A percentile compares a stretch with the other conserved stretches of the same genome.
Evolutionary conservation across 176 grass and related monocot genomes (phyloP).

Genomic region (Carex scoparia): DNA sequence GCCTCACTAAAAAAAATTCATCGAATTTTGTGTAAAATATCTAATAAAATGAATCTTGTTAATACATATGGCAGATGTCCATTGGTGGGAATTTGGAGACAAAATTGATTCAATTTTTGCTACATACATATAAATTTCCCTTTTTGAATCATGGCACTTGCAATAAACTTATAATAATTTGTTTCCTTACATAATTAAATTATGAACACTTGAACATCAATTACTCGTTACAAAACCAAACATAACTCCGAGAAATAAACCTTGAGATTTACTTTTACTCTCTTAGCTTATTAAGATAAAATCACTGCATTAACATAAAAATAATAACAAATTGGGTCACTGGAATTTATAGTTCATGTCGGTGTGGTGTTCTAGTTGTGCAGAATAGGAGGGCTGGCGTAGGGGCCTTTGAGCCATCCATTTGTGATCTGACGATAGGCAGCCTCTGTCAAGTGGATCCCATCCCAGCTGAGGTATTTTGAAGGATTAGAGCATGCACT

Average conservation of each 20-base stretch:
- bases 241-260: neutral
- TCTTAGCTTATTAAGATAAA: conserved; percentile 3
- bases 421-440: conserved; percentile 72
- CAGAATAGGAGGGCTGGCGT: conserved; percentile 55
- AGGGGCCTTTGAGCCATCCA: conserved; percentile 72
- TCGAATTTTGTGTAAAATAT: no score
- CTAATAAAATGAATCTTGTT: no score
- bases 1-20: no score
- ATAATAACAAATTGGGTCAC: neutral
- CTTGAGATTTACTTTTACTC: conserved; percentile 2
- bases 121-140: no score
- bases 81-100: no score
- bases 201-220: neutral
- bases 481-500: conserved; percentile 50
- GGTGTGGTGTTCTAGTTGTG: neutral
- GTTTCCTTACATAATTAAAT: conserved; percentile 1
- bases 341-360: neutral
- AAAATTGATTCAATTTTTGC: neutral
- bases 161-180: neutral
- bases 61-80: no score
- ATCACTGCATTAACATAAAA: neutral
- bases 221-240: neutral
- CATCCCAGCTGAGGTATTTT: conserved; percentile 80
- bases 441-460: conserved; percentile 87
- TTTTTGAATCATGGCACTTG: neutral